These are phyloP conservation scores for Neonectria coccinea DNA, from an alignment of 2,329 filamentous ascomycete species.

Conservation along the genomic window DNA sequence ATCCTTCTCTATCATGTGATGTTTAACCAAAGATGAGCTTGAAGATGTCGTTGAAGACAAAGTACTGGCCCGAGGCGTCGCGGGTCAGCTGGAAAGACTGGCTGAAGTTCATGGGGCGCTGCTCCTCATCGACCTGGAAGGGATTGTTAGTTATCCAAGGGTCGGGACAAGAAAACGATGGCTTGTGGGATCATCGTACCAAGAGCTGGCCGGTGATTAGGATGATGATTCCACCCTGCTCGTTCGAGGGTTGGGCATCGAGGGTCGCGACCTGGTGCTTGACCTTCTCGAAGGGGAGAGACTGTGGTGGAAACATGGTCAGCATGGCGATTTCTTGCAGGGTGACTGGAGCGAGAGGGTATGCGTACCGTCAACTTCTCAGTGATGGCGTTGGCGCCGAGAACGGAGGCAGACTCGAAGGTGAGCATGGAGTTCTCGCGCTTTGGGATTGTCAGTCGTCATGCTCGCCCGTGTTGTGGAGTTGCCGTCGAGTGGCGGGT, in stretches of 20 bases:
- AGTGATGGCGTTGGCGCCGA: constrained; percentile 75
- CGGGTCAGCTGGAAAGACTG: constrained; percentile 88
- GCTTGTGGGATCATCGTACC: constrained; percentile 63
- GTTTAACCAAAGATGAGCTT: constrained; percentile 79
- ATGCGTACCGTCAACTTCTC: constrained; percentile 82
- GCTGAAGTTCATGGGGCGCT: constrained; percentile 89
- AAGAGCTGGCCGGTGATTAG: constrained; percentile 88
- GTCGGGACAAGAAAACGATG: constrained; percentile 22
- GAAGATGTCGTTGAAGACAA: constrained; percentile 95
- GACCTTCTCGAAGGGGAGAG: constrained; percentile 84
- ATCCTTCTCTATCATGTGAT: neutral
- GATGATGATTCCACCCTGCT: constrained; percentile 79
- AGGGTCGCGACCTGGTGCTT: constrained; percentile 81
- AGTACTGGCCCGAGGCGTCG: constrained; percentile 78
- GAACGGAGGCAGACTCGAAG: constrained; percentile 79
- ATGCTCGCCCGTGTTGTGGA: neutral
- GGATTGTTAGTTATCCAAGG: constrained; percentile 16
- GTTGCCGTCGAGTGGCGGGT: neutral
- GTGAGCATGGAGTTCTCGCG: constrained; percentile 90
- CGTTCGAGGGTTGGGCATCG: constrained; percentile 82
- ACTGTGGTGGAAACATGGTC: constrained; percentile 63
- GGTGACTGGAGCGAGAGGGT: neutral
- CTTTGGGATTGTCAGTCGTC: constrained; percentile 58
- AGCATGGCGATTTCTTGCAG: constrained; percentile 8
- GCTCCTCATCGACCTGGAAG: constrained; percentile 84